These are phyloP conservation scores for Suzukiozyma palmioleophila DNA, from an alignment of 1,139 yeast species.

Conservation along the genomic window DNA sequence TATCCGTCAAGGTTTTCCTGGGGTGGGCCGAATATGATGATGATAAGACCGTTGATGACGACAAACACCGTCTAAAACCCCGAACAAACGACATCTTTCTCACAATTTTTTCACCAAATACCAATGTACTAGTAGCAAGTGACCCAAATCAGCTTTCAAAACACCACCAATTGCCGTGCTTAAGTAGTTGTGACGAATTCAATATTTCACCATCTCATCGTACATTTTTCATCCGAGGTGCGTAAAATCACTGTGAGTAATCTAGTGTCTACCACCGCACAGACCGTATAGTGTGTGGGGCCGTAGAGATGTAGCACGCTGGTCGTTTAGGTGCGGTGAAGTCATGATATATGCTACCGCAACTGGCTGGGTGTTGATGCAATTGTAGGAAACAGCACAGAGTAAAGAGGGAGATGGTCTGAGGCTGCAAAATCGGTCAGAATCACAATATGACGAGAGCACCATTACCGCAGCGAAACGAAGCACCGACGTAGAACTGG, in stretches of 20 bases:
- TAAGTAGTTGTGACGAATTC: background rate
- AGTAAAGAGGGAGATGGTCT: too few relatives aligned
- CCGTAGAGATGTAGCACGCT: too few relatives aligned
- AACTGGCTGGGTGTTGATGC: too few relatives aligned
- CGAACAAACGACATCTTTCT: background rate
- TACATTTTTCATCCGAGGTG: background rate
- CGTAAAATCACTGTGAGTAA: too few relatives aligned
- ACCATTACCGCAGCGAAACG: too few relatives aligned
- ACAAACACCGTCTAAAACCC: conserved; percentile 4
- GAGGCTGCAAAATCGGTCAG: too few relatives aligned
- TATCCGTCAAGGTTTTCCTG: conserved; percentile 35
- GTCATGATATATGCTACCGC: too few relatives aligned
- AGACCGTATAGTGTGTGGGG: background rate
- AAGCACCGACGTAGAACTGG: too few relatives aligned
- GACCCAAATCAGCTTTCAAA: background rate
- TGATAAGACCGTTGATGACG: conserved; percentile 2
- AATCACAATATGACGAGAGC: too few relatives aligned
- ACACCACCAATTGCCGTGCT: background rate
- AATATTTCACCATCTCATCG: background rate
- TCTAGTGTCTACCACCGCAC: too few relatives aligned
- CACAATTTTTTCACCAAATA: background rate
- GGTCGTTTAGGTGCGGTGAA: too few relatives aligned
- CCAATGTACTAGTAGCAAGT: background rate
- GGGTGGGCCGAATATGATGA: conserved; percentile 11
- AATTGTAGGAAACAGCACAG: too few relatives aligned